phyloP scores from a whole-genome alignment of 345 rosid genomes.

The Eucalyptus tenuipes region DNA sequence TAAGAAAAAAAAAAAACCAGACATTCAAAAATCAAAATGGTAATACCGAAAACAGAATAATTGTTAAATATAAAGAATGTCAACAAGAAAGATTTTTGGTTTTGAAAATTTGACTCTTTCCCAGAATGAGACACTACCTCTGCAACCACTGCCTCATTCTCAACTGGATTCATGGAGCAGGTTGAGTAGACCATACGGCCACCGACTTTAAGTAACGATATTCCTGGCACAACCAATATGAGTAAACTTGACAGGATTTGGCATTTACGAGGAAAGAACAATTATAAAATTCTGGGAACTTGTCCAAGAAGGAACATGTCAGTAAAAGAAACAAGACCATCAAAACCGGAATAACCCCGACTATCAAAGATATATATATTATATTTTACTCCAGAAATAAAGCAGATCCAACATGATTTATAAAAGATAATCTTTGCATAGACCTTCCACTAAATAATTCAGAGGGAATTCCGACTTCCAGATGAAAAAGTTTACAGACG shows the following conservation, averaged over 20 bases:
- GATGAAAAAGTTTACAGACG: not conserved
- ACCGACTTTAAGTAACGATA: slow-evolving; percentile 76
- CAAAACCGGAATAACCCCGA: not conserved
- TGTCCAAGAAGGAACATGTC: not conserved
- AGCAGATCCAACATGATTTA: not conserved
- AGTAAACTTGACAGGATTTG: not conserved
- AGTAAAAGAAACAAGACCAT: not conserved
- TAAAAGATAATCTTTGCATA: not conserved
- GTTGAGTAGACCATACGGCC: slow-evolving; percentile 98
- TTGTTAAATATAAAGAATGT: not conserved
- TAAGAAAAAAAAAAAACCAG: not conserved
- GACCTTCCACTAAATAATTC: not conserved
- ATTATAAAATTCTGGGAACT: not conserved
- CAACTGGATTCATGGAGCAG: slow-evolving; percentile 95
- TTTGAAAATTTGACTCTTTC: not conserved
- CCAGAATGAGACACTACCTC: slow-evolving; percentile 26
- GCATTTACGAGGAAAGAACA: not conserved
- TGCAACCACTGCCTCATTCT: slow-evolving; percentile 95
- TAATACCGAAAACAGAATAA: not conserved
- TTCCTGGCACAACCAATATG: slow-evolving; percentile 23
- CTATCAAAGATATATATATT: not conserved
- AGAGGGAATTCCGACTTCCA: not conserved
- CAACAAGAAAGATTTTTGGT: not conserved
- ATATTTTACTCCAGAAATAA: not conserved
- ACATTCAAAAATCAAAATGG: not conserved